Percentiles rank a stretch among this genome's conserved stretches.
Evolutionary conservation across 805 yeast genomes (phyloP).

Genomic region (Monosporozyma aquatica): DNA sequence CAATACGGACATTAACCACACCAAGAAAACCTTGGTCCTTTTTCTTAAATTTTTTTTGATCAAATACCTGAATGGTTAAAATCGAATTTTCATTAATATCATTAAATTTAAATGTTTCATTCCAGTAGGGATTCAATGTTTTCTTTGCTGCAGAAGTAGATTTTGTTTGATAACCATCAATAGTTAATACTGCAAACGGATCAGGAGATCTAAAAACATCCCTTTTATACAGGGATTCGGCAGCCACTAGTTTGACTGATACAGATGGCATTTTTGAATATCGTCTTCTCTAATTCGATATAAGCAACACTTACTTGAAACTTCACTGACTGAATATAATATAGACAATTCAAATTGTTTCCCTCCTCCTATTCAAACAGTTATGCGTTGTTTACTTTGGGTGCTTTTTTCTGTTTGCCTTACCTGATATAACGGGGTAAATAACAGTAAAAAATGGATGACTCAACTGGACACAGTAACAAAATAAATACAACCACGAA

Average conservation of each 20-base stretch:
- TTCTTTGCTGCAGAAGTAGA: slow-evolving; percentile 90
- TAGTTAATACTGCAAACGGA: slow-evolving; percentile 94
- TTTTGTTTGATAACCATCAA: slow-evolving; percentile 95
- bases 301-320: too few species aligned
- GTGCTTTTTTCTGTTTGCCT: too few species aligned
- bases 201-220: slow-evolving; percentile 95
- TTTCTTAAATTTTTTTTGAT: slow-evolving; percentile 93
- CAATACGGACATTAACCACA: slow-evolving; percentile 83
- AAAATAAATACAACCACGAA: too few species aligned
- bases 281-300: neutral
- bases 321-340: too few species aligned
- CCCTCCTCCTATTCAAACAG: too few species aligned
- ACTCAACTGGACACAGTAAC: too few species aligned
- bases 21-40: slow-evolving; percentile 98
- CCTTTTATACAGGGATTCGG: slow-evolving; percentile 89
- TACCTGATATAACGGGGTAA: too few species aligned
- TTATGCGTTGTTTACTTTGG: too few species aligned
- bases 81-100: slow-evolving; percentile 72
- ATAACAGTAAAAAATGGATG: too few species aligned
- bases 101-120: slow-evolving; percentile 75
- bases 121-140: slow-evolving; percentile 96
- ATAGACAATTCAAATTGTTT: too few species aligned
- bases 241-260: slow-evolving; percentile 78
- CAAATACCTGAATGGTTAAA: slow-evolving; percentile 87
- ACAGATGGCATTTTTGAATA: slow-evolving; percentile 28